Evolutionary conservation across 345 rosid species (phyloP).

Genomic region (Eutrema yunnanense): DNA sequence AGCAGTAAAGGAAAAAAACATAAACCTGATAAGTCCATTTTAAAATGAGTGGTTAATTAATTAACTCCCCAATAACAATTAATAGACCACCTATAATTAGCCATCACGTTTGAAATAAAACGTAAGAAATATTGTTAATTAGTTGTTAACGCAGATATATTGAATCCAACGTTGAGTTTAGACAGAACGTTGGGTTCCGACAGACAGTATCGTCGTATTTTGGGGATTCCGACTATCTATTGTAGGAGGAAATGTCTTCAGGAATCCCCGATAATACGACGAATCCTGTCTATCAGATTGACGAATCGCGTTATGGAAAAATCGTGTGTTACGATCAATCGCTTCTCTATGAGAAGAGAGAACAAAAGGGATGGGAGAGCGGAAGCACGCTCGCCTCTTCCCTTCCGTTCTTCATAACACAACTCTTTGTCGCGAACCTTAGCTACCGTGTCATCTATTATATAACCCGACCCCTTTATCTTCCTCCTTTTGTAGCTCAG

Average conservation of each 20-base stretch:
- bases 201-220: not conserved
- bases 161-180: not conserved
- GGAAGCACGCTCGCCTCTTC: conserved; percentile 32
- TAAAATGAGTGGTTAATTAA: conserved; percentile 19
- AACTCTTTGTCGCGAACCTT: conserved; percentile 26
- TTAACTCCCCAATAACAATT: not conserved
- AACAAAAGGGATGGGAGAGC: conserved; percentile 31
- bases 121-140: not conserved
- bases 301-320: conserved; percentile 23
- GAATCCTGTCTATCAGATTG: not conserved
- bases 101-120: not conserved
- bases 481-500: conserved; percentile 36
- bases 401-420: conserved; percentile 30
- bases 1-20: not conserved
- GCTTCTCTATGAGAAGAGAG: conserved; percentile 25
- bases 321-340: conserved; percentile 22
- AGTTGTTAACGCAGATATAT: conserved; percentile 7
- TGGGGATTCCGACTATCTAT: not conserved
- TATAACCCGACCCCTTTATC: conserved; percentile 22
- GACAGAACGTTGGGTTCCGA: conserved; percentile 6
- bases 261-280: not conserved
- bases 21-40: not conserved
- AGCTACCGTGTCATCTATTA: conserved; percentile 28
- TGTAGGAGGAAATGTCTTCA: not conserved
- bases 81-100: conserved; percentile 17